A percentile compares a stretch with the other conserved stretches of the same genome.
phyloP scores from a whole-genome alignment of 2,329 filamentous ascomycete genomes.

The Aureobasidium zeae region DNA sequence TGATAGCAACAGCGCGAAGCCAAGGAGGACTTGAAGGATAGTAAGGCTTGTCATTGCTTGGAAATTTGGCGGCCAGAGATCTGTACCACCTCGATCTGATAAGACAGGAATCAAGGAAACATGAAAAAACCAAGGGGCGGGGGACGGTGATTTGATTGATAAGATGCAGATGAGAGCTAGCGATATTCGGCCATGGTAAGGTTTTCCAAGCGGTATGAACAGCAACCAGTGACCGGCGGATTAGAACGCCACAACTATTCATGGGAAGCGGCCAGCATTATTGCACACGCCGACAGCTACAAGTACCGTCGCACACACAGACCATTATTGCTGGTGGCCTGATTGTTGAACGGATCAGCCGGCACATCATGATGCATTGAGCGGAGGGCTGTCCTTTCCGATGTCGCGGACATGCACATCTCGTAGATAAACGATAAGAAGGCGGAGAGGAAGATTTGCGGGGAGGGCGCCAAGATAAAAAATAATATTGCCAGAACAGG shows the following conservation, averaged over 20 bases:
- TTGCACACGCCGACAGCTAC: too few species aligned
- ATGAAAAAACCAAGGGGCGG: not conserved
- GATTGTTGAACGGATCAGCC: too few species aligned
- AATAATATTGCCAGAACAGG: too few species aligned
- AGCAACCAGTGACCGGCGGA: not conserved
- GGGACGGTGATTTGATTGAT: conserved; percentile 19
- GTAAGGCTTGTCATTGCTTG: conserved; percentile 36
- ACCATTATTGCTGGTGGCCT: too few species aligned
- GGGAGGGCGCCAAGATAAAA: too few species aligned
- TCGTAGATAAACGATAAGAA: too few species aligned
- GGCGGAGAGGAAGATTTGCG: too few species aligned
- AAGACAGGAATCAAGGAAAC: conserved; percentile 1
- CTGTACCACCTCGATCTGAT: conserved; percentile 6
- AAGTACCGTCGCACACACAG: too few species aligned
- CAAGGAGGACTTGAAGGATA: conserved; percentile 34
- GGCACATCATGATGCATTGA: too few species aligned
- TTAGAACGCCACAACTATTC: conserved; percentile 10
- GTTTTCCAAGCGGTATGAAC: conserved; percentile 1
- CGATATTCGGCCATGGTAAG: not conserved
- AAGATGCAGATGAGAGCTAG: conserved; percentile 15
- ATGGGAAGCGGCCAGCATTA: too few species aligned
- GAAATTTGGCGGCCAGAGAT: not conserved
- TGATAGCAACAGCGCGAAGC: conserved; percentile 25
- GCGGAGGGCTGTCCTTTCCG: too few species aligned
- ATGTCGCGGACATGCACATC: too few species aligned